phyloP scores from a whole-genome alignment of 2,329 filamentous ascomycete genomes.

The Claviceps arundinis region DNA sequence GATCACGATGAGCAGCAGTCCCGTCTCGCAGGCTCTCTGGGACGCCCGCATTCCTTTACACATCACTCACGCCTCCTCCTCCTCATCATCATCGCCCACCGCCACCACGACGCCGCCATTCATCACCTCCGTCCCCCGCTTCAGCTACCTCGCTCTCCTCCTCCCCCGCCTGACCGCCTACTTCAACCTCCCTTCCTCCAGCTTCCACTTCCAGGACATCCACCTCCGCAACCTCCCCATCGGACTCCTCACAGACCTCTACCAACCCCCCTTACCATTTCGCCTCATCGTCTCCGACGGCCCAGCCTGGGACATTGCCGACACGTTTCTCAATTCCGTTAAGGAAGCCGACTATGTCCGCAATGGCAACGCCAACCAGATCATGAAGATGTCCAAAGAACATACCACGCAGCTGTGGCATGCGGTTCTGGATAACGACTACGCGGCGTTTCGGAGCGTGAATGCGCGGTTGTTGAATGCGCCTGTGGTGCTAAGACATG shows the following conservation, averaged over 20 bases:
- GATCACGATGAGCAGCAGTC: not conserved
- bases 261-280: constrained; percentile 42
- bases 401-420: constrained; percentile 76
- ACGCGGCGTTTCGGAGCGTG: constrained; percentile 57
- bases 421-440: constrained; percentile 66
- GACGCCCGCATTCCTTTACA: constrained; percentile 38
- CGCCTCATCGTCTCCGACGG: constrained; percentile 40
- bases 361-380: constrained; percentile 76
- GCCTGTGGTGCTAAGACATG: constrained; percentile 59
- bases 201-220: constrained; percentile 44
- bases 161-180: constrained; percentile 40
- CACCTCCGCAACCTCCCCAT: constrained; percentile 40
- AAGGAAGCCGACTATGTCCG: constrained; percentile 76
- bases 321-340: constrained; percentile 51
- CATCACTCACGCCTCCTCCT: constrained; percentile 34
- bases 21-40: constrained; percentile 39
- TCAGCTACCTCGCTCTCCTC: constrained; percentile 45
- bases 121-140: constrained; percentile 40
- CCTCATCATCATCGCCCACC: not conserved
- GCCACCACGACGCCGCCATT: constrained; percentile 29
- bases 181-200: constrained; percentile 41
- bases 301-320: constrained; percentile 43
- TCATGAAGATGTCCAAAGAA: constrained; percentile 77
- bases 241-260: constrained; percentile 42
- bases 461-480: constrained; percentile 66